Percentiles rank a stretch among this genome's conserved stretches.
Conservation (phyloP, 345 rosid genomes). For the Geranium brycei region DNA sequence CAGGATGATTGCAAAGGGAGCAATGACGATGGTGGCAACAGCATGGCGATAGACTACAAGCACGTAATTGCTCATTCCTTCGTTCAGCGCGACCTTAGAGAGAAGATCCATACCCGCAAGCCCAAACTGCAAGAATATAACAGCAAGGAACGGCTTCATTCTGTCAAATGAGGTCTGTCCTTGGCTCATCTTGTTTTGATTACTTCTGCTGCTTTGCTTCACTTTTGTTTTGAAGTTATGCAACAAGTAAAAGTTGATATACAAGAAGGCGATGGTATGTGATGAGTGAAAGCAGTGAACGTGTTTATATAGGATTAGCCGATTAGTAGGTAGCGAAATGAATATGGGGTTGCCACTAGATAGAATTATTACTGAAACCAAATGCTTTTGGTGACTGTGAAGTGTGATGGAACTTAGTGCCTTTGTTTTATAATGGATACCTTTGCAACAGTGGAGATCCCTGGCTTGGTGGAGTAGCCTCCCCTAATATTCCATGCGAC, state of each 20-base stretch:
- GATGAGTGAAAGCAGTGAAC: background rate
- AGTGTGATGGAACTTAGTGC: background rate
- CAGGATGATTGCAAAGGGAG: conserved; percentile 59
- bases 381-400: background rate
- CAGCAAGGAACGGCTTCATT: conserved; percentile 49
- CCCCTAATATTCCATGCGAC: background rate
- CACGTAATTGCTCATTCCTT: conserved; percentile 78
- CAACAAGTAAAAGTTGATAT: background rate
- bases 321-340: background rate
- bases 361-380: background rate
- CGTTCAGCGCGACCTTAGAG: conserved; percentile 60
- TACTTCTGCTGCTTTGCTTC: background rate
- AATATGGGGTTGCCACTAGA: background rate
- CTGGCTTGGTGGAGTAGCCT: background rate
- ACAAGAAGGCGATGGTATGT: background rate
- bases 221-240: background rate
- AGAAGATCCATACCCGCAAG: conserved; percentile 79
- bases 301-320: background rate
- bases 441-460: background rate
- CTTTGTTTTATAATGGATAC: background rate
- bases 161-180: conserved; percentile 14
- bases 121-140: conserved; percentile 70
- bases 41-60: conserved; percentile 84
- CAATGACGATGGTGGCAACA: conserved; percentile 57
- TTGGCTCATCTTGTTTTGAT: too few relatives aligned